Evolutionary conservation across 495 filamentous ascomycete species (phyloP).

Genomic region (Trichoderma gamsii): DNA sequence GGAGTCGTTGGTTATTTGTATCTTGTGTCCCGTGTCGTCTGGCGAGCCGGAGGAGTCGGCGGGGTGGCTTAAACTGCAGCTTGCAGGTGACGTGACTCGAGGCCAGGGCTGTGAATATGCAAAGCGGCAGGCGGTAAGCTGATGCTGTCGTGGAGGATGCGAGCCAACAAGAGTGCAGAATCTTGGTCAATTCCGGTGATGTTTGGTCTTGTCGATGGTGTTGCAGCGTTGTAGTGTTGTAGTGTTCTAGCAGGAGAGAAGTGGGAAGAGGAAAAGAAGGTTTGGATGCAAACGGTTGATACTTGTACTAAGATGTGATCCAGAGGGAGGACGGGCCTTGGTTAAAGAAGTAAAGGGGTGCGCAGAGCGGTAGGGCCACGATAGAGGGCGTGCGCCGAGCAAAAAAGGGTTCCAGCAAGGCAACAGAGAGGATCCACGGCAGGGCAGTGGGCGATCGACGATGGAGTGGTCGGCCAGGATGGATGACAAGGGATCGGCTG

Average conservation of each 20-base stretch:
- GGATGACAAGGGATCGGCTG: neutral
- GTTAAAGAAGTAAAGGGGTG: constrained; percentile 7
- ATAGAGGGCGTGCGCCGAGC: neutral
- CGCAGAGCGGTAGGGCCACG: neutral
- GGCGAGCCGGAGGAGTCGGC: neutral
- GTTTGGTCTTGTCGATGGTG: neutral
- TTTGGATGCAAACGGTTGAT: neutral
- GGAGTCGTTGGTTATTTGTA: neutral
- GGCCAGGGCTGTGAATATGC: neutral
- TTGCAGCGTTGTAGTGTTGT: neutral
- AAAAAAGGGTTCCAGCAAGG: neutral
- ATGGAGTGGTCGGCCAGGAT: neutral
- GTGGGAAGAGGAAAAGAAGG: neutral
- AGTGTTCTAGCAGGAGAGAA: neutral
- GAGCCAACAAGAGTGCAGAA: neutral
- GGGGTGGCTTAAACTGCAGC: constrained; percentile 8
- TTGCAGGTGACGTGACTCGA: neutral
- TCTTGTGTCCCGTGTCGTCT: neutral
- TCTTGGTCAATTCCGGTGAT: neutral
- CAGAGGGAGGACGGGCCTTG: neutral
- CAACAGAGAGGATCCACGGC: constrained; percentile 5
- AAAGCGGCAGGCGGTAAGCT: neutral
- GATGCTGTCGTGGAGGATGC: neutral
- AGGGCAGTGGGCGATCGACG: neutral
- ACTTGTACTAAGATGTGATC: neutral